Base-by-base conservation (phyloP, 208 protist genomes). In the Leptomonas seymouri region DNA sequence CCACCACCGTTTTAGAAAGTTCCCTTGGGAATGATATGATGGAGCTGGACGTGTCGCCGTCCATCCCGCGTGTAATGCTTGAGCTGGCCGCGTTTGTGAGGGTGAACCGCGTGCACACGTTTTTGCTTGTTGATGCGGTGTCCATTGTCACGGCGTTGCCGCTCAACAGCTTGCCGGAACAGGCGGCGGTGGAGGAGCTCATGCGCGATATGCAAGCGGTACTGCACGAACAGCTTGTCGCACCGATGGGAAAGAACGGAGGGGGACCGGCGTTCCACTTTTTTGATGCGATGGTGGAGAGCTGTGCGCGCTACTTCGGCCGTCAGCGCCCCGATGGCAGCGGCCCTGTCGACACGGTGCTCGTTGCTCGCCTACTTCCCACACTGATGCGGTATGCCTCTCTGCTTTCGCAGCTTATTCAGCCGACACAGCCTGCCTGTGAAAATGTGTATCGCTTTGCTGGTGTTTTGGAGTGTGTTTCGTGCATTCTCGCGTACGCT, bases 401-500 rank as follows among this genome's bases (percentile, higher is more conserved):
- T 34, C 44, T 78, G 50, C 53, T 87, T 8, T 74, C 79, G 7
- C 54, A 60, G 36, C 54, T 45, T 23, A 77, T 90, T 59, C 53
- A 61, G 54, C 67, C 78, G n/a, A 81, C 73, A 28, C 79, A 69
- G 45, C 48, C 79, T 14, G 53, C 45, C 23, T 74, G 55, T 30
- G 21, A 70, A 1, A 27, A 81, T 14, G 44, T 68, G 20, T 68
- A 77, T 28, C 64, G 80, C 41, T 84, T 87, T 56, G 71, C 68
- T 31, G 77, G 66, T 15, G 57, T 88, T 28, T 34, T 71, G 30
- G 71, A 77, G 60, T 80, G 77, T 34, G 27, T 88, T 25, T 71
- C 34, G 42, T 62, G 63, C 49, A 49, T 84, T 20, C 27, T 87
- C 25, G 58, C 72, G 14, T 60, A 71, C 39, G 71, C 34, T 39